Base-by-base conservation (phyloP, 805 yeast genomes). In the Komagataella pastoris region DNA sequence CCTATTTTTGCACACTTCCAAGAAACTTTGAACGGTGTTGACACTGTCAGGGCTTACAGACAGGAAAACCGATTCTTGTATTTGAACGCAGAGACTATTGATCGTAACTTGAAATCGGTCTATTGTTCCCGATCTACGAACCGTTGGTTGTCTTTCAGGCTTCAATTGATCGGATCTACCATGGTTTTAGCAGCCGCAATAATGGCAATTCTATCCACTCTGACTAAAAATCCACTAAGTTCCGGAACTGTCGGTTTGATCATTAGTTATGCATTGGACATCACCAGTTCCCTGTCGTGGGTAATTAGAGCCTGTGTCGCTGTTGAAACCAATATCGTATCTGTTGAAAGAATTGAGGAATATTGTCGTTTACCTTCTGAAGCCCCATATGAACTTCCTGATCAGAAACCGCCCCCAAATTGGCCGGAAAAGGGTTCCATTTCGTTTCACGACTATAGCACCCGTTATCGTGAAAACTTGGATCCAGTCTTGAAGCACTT, bases 301-400 rank as follows among this genome's bases (percentile, higher is more conserved):
- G 73, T 81, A 52, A 85, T 83, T 6, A 70, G 85, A 58, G 70
- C 73, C 63, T 69, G 81, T 4, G 86, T 81, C 24, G 83, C 79
- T 57, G 76, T 81, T 47, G 88, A 83, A 61, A 71, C 81, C 6
- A 79, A 75, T 57, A 71, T 79, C 52, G 85, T 83, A 44, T 86
- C 96, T 17, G 97, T 95, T 47, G 99, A 91, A 71, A 82, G 99
- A 69, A 82, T 91, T 51, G 74, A 87, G 67, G 99, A 91, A 65
- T 91, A 90, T 65, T 79, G 95, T 44, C 66, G 70, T n/a, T 71
- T 93, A 54, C 68, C 72, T 40, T 75, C 89, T 18, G 99, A 91
- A 69, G 96, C 93, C 5, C 84, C 91, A 1, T 70, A 85, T 50
- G 81, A 80, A 54, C 76, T 72, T 47, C 68, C 75, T 50, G 48